phyloP scores from a whole-genome alignment of 345 rosid species.

The Eucalyptus cloeziana region DNA sequence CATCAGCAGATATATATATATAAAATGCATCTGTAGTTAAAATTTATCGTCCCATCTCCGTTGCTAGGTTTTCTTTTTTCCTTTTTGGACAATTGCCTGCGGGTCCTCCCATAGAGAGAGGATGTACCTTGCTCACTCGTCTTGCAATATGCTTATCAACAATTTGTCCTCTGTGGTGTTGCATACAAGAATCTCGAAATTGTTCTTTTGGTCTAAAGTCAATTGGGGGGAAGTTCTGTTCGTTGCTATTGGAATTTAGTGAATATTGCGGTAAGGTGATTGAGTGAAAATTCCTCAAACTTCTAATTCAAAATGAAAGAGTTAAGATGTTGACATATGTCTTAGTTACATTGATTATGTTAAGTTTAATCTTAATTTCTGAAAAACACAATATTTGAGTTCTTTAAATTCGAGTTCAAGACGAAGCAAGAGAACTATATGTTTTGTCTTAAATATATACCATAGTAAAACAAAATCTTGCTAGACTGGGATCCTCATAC shows the following conservation, averaged over 20 bases:
- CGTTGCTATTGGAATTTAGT: not conserved
- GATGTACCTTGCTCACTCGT: not conserved
- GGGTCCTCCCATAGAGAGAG: not conserved
- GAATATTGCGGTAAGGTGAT: not conserved
- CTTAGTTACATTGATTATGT: not conserved
- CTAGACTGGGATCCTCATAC: not conserved
- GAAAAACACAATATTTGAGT: not conserved
- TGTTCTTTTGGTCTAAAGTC: not conserved
- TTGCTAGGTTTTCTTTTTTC: not conserved
- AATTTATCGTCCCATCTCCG: not conserved
- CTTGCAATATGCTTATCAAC: not conserved
- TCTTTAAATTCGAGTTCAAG: not conserved
- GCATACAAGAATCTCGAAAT: not conserved
- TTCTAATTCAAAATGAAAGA: not conserved
- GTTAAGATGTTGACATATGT: not conserved
- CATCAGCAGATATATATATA: too few species aligned
- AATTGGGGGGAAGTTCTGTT: not conserved
- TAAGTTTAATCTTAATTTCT: not conserved
- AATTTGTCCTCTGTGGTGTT: not conserved
- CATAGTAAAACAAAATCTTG: not conserved
- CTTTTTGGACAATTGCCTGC: not conserved
- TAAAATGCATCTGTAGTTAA: not conserved
- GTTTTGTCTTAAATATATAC: not conserved
- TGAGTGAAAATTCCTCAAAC: not conserved
- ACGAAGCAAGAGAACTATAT: not conserved